These are phyloP conservation scores for Nakazawaea populi DNA, from an alignment of 805 yeast species.

Conservation along the genomic window DNA sequence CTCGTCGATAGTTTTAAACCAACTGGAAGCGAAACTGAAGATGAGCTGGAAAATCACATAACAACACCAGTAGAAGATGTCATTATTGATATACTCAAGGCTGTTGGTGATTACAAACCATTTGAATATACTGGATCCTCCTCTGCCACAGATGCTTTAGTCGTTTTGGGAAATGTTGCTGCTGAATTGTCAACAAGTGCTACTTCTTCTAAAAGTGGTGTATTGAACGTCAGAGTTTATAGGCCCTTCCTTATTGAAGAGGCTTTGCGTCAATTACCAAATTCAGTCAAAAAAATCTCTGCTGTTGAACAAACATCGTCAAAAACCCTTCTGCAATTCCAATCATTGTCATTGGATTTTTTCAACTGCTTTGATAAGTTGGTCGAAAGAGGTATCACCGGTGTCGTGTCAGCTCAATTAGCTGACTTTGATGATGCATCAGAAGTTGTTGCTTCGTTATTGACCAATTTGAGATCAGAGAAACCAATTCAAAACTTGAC, in stretches of 20 bases:
- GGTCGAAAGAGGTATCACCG: slow-evolving; percentile 39
- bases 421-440: slow-evolving; percentile 35
- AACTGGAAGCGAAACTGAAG: slow-evolving; percentile 13
- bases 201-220: slow-evolving; percentile 32
- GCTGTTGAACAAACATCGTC: slow-evolving; percentile 60
- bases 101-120: slow-evolving; percentile 26
- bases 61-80: slow-evolving; percentile 19
- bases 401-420: slow-evolving; percentile 54
- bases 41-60: slow-evolving; percentile 11
- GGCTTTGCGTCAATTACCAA: slow-evolving; percentile 46
- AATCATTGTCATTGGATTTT: slow-evolving; percentile 61
- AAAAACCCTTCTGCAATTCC: slow-evolving; percentile 24
- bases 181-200: slow-evolving; percentile 36
- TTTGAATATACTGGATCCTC: slow-evolving; percentile 37
- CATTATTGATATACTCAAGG: slow-evolving; percentile 26
- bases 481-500: slow-evolving; percentile 57
- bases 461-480: slow-evolving; percentile 44
- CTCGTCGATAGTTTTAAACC: slow-evolving; percentile 5
- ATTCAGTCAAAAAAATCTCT: slow-evolving; percentile 47
- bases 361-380: slow-evolving; percentile 50
- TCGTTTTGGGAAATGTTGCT: slow-evolving; percentile 58
- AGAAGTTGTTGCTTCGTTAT: slow-evolving; percentile 38
- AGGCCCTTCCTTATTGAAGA: slow-evolving; percentile 64
- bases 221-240: slow-evolving; percentile 57
- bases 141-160: slow-evolving; percentile 43